Conservation (phyloP, 306 rosid genomes). For the Rosa rugosa region DNA sequence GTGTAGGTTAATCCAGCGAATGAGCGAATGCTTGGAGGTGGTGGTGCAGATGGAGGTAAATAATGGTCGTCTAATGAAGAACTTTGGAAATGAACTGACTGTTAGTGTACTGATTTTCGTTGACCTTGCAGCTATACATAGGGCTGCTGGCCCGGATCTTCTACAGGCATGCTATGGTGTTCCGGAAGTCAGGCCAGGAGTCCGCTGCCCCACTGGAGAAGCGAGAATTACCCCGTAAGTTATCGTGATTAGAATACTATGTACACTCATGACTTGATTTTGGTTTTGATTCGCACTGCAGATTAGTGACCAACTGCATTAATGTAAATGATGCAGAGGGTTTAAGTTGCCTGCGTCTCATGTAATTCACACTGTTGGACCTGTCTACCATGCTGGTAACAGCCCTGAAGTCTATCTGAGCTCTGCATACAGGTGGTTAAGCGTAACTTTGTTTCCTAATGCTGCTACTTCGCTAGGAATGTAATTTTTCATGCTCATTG, state of each 20-base stretch:
- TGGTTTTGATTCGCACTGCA: neutral
- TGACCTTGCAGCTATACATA: slow-evolving; percentile 63
- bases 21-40: slow-evolving; percentile 93
- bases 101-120: neutral
- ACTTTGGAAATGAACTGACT: neutral
- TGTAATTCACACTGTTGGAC: slow-evolving; percentile 88
- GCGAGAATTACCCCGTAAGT: slow-evolving; percentile 85
- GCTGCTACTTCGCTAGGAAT: slow-evolving; percentile 10
- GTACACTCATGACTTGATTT: neutral
- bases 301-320: neutral
- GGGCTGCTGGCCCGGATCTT: slow-evolving; percentile 86
- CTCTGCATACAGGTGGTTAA: slow-evolving; percentile 68
- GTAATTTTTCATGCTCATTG: neutral
- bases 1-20: slow-evolving; percentile 89
- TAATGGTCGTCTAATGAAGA: neutral
- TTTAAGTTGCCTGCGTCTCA: slow-evolving; percentile 70
- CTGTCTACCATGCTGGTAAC: slow-evolving; percentile 43
- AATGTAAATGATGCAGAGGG: slow-evolving; percentile 62
- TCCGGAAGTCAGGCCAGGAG: slow-evolving; percentile 64
- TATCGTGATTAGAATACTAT: neutral
- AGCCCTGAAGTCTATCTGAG: slow-evolving; percentile 61
- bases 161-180: slow-evolving; percentile 62
- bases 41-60: slow-evolving; percentile 93
- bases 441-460: neutral
- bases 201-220: slow-evolving; percentile 92